phyloP scores from a whole-genome alignment of 805 yeast species.

The Saccharomycopsis sp. region DNA sequence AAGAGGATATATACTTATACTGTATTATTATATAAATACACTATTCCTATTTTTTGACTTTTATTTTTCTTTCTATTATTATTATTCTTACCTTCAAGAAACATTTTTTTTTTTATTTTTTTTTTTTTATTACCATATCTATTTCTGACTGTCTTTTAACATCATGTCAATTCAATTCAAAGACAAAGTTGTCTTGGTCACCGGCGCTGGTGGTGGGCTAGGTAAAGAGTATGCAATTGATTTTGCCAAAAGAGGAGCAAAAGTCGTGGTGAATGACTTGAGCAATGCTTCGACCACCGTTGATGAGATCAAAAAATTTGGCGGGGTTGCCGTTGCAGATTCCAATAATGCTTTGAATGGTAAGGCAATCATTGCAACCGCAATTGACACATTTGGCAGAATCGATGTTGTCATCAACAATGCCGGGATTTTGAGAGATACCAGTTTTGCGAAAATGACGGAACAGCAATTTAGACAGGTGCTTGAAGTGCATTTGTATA shows the following conservation, averaged over 20 bases:
- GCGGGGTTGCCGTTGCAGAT: conserved; percentile 89
- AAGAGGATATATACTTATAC: too few species aligned
- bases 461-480: conserved; percentile 73
- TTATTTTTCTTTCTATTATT: too few species aligned
- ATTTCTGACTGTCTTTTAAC: too few species aligned
- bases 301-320: conserved; percentile 62
- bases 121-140: too few species aligned
- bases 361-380: conserved; percentile 75
- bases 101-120: too few species aligned
- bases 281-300: conserved; percentile 94
- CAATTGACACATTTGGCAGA: conserved; percentile 77
- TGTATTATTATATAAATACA: too few species aligned
- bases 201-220: conserved; percentile 97
- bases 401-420: conserved; percentile 86
- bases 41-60: too few species aligned
- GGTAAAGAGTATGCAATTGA: conserved; percentile 84
- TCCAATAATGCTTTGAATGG: conserved; percentile 82
- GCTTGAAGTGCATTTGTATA: conserved; percentile 79
- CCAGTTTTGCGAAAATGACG: conserved; percentile 78
- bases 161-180: conserved; percentile 40
- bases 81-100: too few species aligned
- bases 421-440: conserved; percentile 90
- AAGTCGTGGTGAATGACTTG: conserved; percentile 89
- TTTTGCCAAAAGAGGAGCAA: conserved; percentile 86
- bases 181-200: conserved; percentile 82